Base-by-base conservation (phyloP, 257 asterid species). In the Henckelia pumila region DNA sequence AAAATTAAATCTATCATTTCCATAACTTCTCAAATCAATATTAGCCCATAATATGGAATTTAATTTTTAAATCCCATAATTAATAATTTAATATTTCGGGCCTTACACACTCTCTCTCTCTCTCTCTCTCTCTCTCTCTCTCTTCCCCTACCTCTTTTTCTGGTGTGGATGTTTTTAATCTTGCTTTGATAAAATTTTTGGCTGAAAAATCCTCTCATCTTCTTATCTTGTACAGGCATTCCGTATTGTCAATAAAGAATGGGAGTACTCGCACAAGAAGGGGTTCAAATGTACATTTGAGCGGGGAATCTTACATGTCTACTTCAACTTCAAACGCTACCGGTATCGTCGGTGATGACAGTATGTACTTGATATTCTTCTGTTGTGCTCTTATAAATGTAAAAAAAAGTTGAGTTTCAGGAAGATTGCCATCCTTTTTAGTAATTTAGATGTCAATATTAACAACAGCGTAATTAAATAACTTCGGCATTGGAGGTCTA, bases 241-340 rank as follows among this genome's bases (percentile, higher is more conserved):
- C 74, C 86, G 91, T 57, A 85, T 87, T 24, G 93, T 89, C 23
- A 89, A 90, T 68, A 88, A 85, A 76, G 95, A 90, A 69, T 90
- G 97, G 95, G 97, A 90, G 68, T 85, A 82, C 69, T 85, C 95
- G 0, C 96, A 87, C 78, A 89, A 89, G 73, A 89, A 89, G 72
- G 96, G 96, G n/a, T 88, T 85, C 75, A 90, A 85, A 63, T 81
- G 89, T 64, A 84, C 95, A 1, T 92, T 92, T 24, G 96, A 92
- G 67, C 64, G 95, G 3, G 98, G 96, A 23, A 89, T 92, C 52
- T 75, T 92, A 20, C 95, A 86, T 26, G 73, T 89, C 47, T 85
- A 89, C 76, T 87, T 92, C 80, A 92, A 92, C 81, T 92, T 92
- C 89, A 92, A 85, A 70, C 91, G 98, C 9, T 69, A 92, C 61